Evolutionary conservation across 2,329 filamentous ascomycete species (phyloP).

Genomic region (Celoporthe dispersa): DNA sequence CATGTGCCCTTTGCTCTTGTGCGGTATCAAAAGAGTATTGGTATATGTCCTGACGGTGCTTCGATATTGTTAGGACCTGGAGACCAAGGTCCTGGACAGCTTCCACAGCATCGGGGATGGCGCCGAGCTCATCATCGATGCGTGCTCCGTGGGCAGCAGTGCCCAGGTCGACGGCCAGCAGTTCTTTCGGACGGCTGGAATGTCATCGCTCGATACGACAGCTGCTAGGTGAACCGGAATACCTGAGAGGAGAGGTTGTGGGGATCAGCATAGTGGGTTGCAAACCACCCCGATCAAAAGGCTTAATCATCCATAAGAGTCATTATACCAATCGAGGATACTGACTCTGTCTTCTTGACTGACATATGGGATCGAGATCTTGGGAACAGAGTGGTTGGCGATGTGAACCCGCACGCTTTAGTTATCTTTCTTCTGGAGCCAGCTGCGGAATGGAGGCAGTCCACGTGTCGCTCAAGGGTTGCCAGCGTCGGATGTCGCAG

Average conservation of each 20-base stretch:
- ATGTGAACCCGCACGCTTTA: background rate
- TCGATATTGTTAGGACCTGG: background rate
- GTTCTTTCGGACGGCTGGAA: conserved; percentile 19
- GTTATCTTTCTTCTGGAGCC: background rate
- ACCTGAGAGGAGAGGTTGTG: background rate
- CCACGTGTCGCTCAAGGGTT: background rate
- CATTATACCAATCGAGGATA: too few relatives aligned
- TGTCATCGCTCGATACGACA: conserved; percentile 11
- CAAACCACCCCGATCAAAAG: too few relatives aligned
- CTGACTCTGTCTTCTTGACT: too few relatives aligned
- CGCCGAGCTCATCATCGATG: conserved; percentile 1
- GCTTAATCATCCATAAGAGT: too few relatives aligned
- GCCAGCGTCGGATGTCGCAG: background rate
- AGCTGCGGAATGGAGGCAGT: background rate
- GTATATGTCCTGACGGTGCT: background rate
- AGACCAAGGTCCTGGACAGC: conserved; percentile 11
- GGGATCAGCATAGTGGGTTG: background rate
- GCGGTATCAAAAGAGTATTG: background rate
- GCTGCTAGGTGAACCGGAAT: background rate
- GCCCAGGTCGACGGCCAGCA: conserved; percentile 15
- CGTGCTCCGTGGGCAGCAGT: background rate
- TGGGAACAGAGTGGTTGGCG: background rate
- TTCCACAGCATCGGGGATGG: conserved; percentile 9
- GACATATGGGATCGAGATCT: background rate
- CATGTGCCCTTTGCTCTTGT: background rate